Conservation (phyloP, 768 basidiomycete genomes). For the Termitomyces titanicus region DNA sequence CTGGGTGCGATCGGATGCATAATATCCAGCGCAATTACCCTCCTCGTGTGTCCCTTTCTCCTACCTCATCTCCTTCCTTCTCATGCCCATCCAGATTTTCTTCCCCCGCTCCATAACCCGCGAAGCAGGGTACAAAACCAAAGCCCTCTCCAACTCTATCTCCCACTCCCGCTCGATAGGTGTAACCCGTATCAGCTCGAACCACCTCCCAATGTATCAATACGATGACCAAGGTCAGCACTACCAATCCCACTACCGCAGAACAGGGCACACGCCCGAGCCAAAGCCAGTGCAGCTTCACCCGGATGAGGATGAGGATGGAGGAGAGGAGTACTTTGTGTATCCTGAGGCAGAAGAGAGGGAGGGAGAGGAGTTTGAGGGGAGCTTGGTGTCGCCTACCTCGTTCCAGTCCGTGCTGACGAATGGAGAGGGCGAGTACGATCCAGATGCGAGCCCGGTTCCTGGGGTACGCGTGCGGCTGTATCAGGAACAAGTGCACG, state of each 20-base stretch:
- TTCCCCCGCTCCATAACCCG: slow-evolving; percentile 71
- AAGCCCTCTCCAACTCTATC: slow-evolving; percentile 25
- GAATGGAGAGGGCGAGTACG: neutral
- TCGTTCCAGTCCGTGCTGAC: neutral
- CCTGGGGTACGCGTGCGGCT: neutral
- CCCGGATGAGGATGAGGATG: neutral
- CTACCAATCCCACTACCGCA: neutral
- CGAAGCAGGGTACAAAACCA: slow-evolving; percentile 60
- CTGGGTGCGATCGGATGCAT: slow-evolving; percentile 72
- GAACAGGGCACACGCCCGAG: neutral
- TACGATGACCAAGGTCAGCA: neutral
- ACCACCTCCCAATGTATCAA: neutral
- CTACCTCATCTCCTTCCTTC: neutral
- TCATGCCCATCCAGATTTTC: slow-evolving; percentile 48
- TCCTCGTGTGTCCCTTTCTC: slow-evolving; percentile 51
- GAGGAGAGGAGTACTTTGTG: neutral
- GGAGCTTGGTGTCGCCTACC: neutral
- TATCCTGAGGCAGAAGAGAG: neutral
- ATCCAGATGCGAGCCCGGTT: neutral
- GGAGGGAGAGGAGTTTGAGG: neutral
- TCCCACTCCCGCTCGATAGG: slow-evolving; percentile 20
- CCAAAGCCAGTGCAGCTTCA: neutral
- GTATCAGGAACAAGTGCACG: neutral
- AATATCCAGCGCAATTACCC: slow-evolving; percentile 75
- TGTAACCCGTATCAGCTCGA: neutral